Conservation (phyloP, 345 rosid genomes). For the Brassica nigra region DNA sequence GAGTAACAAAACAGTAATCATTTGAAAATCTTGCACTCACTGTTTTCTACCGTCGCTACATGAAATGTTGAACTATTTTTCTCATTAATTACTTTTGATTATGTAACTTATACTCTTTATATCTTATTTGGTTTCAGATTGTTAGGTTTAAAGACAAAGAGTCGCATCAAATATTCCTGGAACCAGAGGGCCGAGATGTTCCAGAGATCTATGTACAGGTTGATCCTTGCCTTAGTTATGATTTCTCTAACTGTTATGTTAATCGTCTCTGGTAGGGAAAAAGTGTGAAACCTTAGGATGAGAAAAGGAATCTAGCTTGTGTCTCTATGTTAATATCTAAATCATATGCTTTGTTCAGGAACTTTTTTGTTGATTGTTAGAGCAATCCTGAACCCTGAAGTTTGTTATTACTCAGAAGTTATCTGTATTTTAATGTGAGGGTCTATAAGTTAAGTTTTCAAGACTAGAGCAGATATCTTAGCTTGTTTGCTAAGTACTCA, state of each 20-base stretch:
- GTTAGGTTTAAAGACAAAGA: constrained; percentile 96
- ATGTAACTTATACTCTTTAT: not conserved
- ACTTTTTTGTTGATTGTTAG: not conserved
- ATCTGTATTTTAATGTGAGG: not conserved
- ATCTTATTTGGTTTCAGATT: constrained; percentile 49
- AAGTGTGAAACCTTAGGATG: constrained; percentile 20
- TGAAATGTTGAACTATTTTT: constrained; percentile 22
- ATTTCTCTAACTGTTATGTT: not conserved
- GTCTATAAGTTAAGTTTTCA: constrained; percentile 13
- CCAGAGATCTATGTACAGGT: constrained; percentile 99
- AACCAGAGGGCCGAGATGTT: constrained; percentile 95
- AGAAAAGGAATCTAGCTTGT: not conserved
- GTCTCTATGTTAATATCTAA: not conserved
- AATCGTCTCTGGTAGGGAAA: constrained; percentile 4
- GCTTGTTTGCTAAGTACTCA: constrained; percentile 7
- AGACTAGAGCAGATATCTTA: constrained; percentile 14
- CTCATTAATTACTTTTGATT: constrained; percentile 12
- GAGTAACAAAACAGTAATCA: not conserved
- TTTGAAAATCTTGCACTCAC: not conserved
- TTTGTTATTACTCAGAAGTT: constrained; percentile 12
- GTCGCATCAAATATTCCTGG: constrained; percentile 98
- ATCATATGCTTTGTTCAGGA: constrained; percentile 9
- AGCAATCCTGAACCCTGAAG: not conserved
- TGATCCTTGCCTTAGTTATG: constrained; percentile 24
- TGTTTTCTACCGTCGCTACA: constrained; percentile 1